Conservation (phyloP, 345 rosid genomes). For the Citrus glauca region DNA sequence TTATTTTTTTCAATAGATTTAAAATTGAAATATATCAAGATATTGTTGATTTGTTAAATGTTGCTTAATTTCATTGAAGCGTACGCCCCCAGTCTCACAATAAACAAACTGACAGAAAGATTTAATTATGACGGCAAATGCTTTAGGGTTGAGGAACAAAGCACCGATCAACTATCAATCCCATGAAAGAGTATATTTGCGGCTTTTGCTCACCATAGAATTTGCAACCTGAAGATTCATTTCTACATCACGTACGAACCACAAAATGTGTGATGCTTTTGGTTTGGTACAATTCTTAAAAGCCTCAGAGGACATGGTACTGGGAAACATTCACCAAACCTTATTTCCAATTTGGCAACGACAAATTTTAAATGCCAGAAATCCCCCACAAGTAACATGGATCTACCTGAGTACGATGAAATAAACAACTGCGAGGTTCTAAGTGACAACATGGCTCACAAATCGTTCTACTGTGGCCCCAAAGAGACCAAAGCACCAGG, state of each 20-base stretch:
- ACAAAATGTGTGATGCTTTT: not conserved
- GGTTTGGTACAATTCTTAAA: constrained; percentile 9
- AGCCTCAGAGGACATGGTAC: not conserved
- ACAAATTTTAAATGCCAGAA: not conserved
- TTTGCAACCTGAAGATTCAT: constrained; percentile 10
- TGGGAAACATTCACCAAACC: not conserved
- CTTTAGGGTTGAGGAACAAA: too few relatives aligned
- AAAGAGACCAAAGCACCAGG: not conserved
- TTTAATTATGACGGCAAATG: too few relatives aligned
- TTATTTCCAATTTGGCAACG: not conserved
- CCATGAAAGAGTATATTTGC: too few relatives aligned
- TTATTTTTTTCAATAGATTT: too few relatives aligned
- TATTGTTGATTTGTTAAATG: too few relatives aligned
- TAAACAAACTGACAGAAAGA: too few relatives aligned
- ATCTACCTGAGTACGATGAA: not conserved
- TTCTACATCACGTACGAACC: not conserved
- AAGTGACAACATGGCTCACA: not conserved
- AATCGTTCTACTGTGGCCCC: not conserved
- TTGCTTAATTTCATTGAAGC: too few relatives aligned
- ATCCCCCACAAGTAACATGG: constrained; percentile 1
- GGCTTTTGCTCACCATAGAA: too few relatives aligned
- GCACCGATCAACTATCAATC: too few relatives aligned
- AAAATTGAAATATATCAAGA: too few relatives aligned
- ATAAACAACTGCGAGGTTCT: not conserved
- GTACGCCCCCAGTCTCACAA: too few relatives aligned